Base-by-base conservation (phyloP, 768 basidiomycete genomes). In the Phylloporus arenicola region DNA sequence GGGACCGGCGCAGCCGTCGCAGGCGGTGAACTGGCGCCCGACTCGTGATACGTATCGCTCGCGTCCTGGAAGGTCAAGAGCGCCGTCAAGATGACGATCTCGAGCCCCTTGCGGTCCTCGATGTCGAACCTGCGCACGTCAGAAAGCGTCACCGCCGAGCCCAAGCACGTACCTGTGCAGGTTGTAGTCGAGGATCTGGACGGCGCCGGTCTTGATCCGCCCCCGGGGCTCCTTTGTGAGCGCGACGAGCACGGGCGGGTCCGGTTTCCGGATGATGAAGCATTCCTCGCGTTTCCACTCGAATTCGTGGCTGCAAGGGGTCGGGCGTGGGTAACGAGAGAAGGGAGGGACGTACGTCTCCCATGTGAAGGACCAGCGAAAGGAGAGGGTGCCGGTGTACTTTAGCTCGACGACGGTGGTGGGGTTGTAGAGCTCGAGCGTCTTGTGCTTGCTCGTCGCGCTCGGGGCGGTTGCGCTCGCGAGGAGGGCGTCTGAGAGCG, bases 261-360 rank as follows among this genome's bases (percentile, higher is more conserved):
- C 90, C 9, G 89, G 90, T 62, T 91, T 91, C 19, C 89, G 80
- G 38, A 91, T 65, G 67, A 92, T 80, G 66, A 76, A 91, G 67
- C 88, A 91, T 57, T 86, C 84, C 61, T 90, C 88, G 39, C 85
- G 77, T 61, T 81, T 86, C 89, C 90, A 92, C 61, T 91, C 89
- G 54, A 88, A 90, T 38, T 85, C 81, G 53, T 92, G 84, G 33
- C 89, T 92, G 59, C 24, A 33, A 17, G 24, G 20, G 30, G 41
- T 45, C 14, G 9, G 25, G 25, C 7, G 25, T 25, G 25, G 7
- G 3, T 7, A 25, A 25, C 3, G 7, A n/a, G 17, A 14, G 1
- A 17, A 19, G 3, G 11, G 1, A 12, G 27, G 25, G 39, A 77
- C 86, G 67, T 54, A 91, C 87, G 83, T 78, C 71, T 91, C 88